Evolutionary conservation across 345 rosid species (phyloP).

Genomic region (Populus ilicifolia): DNA sequence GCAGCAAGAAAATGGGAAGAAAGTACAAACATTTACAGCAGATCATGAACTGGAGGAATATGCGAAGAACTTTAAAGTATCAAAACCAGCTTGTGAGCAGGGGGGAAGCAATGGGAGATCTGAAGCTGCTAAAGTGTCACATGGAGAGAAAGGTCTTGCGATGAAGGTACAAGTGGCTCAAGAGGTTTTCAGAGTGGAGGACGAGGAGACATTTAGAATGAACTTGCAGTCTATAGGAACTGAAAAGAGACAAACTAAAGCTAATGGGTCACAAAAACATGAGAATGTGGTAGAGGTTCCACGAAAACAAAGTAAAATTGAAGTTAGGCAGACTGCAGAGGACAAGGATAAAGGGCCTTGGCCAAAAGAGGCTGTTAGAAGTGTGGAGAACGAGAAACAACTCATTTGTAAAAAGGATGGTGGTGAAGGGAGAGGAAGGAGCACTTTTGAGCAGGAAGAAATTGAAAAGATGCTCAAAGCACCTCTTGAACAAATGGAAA

Average conservation of each 20-base stretch:
- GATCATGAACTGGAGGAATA: slow-evolving; percentile 31
- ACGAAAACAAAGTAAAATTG: slow-evolving; percentile 27
- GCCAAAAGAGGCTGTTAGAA: slow-evolving; percentile 24
- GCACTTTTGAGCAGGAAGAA: slow-evolving; percentile 4
- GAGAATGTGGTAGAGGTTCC: slow-evolving; percentile 35
- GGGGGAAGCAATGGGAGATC: slow-evolving; percentile 22
- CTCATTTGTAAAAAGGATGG: slow-evolving; percentile 1
- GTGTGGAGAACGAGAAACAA: slow-evolving; percentile 20
- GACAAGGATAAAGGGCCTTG: slow-evolving; percentile 26
- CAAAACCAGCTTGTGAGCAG: slow-evolving; percentile 23
- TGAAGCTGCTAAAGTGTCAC: slow-evolving; percentile 34
- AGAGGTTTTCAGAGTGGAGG: slow-evolving; percentile 36
- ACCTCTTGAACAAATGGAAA: slow-evolving; percentile 3
- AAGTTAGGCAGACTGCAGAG: slow-evolving; percentile 30
- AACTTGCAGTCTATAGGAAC: slow-evolving; percentile 29
- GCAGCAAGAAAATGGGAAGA: slow-evolving; percentile 27
- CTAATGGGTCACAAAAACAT: slow-evolving; percentile 28
- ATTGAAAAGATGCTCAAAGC: slow-evolving; percentile 3
- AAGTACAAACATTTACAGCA: slow-evolving; percentile 32
- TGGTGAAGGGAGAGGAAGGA: background rate
- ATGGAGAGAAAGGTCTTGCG: slow-evolving; percentile 26
- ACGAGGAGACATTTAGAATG: slow-evolving; percentile 31
- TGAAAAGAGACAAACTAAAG: slow-evolving; percentile 31
- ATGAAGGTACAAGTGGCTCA: slow-evolving; percentile 35
- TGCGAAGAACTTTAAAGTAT: slow-evolving; percentile 24